Evolutionary conservation across 106 monocot species (phyloP), one percentile per base, ranked within the genome.

Genomic region (Alisma plantagoaquatica): DNA sequence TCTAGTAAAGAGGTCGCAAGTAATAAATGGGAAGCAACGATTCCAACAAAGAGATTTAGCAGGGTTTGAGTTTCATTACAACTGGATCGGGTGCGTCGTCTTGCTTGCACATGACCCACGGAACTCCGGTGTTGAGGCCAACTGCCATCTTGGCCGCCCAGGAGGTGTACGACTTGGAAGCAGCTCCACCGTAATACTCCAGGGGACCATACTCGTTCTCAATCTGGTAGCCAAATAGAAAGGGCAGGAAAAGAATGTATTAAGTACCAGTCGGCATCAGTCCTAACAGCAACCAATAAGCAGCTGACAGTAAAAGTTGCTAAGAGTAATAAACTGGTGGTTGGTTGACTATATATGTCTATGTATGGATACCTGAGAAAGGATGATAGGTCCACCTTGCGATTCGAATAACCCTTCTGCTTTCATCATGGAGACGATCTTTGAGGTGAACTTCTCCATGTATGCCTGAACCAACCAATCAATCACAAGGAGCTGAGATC

Each of bases 201-300:
- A 84, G 22, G 3, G 94, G 84, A 12, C 94, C 94, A 33, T 78
- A 88, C 29, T 96, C 94, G 61, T 96, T 96, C 66, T 96, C 94
- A 61, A 96, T 88, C 94, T 98, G n/a, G 52, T 10, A 26, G 9
- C 25, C 26, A 18, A 11, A 22, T n/a, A n/a, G n/a, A 22, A 60
- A 26, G 1, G 19, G 16, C 6, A 47, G 22, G 30, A 15, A 44
- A 21, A 21, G 27, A 44, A 43, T 28, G n/a, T 2, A 12, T 12
- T n/a, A n/a, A n/a, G n/a, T n/a, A n/a, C n/a, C n/a, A n/a, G n/a
- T n/a, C n/a, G n/a, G n/a, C n/a, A n/a, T n/a, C n/a, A n/a, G n/a
- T n/a, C n/a, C n/a, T n/a, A n/a, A n/a, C n/a, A n/a, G n/a, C n/a
- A n/a, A n/a, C n/a, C 14, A 43, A 2, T 16, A 43, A 16, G 28